Conservation (phyloP, 2,329 filamentous ascomycete genomes). For the Cryphonectria japonica region DNA sequence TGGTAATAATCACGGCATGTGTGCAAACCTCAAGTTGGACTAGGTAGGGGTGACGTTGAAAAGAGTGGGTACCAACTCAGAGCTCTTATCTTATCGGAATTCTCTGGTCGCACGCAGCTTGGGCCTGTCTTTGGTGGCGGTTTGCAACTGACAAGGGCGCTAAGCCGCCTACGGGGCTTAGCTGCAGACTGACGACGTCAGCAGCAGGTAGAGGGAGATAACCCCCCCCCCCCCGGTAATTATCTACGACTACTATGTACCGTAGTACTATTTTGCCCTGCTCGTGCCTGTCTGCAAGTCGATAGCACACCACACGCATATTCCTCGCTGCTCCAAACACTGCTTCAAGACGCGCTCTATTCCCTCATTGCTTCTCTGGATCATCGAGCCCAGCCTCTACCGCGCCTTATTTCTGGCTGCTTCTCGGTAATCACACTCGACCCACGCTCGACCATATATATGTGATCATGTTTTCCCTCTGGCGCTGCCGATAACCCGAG, state of each 20-base stretch:
- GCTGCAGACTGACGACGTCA: background rate
- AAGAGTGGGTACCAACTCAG: no score
- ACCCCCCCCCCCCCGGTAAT: background rate
- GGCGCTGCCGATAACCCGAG: background rate
- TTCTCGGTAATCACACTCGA: background rate
- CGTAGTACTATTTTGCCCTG: no score
- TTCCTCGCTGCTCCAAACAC: background rate
- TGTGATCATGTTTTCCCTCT: constrained; percentile 4
- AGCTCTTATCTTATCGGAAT: constrained; percentile 13
- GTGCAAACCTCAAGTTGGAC: background rate
- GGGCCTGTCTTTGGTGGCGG: background rate
- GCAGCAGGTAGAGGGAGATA: background rate
- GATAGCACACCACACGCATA: background rate
- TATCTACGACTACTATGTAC: background rate
- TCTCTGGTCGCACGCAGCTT: background rate
- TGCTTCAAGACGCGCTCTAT: background rate
- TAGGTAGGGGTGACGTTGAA: background rate
- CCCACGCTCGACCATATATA: background rate
- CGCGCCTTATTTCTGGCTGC: background rate
- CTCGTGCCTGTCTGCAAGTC: background rate
- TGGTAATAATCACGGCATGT: background rate
- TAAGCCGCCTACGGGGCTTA: background rate
- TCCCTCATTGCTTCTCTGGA: background rate
- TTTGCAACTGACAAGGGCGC: background rate
- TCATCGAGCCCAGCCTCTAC: background rate